A percentile compares a stretch with the other conserved stretches of the same genome.
These are phyloP conservation scores for Globisporangium middletonii DNA, from an alignment of 352 stramenopile species.

Conservation along the genomic window DNA sequence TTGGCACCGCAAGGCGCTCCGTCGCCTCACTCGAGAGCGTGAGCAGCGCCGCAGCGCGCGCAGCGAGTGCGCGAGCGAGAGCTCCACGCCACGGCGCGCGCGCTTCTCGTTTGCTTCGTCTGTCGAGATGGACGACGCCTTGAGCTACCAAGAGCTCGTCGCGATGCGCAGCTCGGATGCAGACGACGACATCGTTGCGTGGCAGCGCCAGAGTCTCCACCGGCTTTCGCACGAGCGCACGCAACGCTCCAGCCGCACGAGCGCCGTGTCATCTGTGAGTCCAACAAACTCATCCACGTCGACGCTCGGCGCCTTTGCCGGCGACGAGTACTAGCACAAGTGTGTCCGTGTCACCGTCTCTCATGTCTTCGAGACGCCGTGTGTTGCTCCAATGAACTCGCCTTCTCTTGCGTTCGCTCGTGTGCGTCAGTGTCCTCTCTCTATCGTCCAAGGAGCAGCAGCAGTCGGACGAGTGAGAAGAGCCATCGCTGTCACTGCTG, in stretches of 20 bases:
- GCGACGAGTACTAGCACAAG: slow-evolving; percentile 5
- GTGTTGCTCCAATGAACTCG: too few relatives aligned
- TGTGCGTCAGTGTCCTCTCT: neutral
- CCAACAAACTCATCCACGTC: slow-evolving; percentile 26
- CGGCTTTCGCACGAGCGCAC: slow-evolving; percentile 29
- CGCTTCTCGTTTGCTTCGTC: slow-evolving; percentile 12
- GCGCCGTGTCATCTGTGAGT: slow-evolving; percentile 3
- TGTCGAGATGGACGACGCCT: slow-evolving; percentile 6
- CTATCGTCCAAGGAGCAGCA: too few relatives aligned
- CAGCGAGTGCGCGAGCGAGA: neutral
- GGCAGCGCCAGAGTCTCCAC: slow-evolving; percentile 25
- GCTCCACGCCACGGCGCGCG: neutral
- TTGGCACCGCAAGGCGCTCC: slow-evolving; percentile 34
- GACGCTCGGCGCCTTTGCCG: slow-evolving; percentile 20
- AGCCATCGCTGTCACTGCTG: too few relatives aligned
- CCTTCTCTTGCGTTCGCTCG: neutral
- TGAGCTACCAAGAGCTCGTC: slow-evolving; percentile 25
- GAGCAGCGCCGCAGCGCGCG: slow-evolving; percentile 16
- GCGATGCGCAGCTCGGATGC: slow-evolving; percentile 15
- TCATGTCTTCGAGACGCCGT: neutral
- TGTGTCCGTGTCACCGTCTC: neutral
- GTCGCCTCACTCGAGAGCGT: slow-evolving; percentile 29
- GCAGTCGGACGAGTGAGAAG: too few relatives aligned
- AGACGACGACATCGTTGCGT: slow-evolving; percentile 16
- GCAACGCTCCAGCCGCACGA: slow-evolving; percentile 9